Evolutionary conservation across 2,329 filamentous ascomycete species (phyloP).

Genomic region (Clathrospora elynae): DNA sequence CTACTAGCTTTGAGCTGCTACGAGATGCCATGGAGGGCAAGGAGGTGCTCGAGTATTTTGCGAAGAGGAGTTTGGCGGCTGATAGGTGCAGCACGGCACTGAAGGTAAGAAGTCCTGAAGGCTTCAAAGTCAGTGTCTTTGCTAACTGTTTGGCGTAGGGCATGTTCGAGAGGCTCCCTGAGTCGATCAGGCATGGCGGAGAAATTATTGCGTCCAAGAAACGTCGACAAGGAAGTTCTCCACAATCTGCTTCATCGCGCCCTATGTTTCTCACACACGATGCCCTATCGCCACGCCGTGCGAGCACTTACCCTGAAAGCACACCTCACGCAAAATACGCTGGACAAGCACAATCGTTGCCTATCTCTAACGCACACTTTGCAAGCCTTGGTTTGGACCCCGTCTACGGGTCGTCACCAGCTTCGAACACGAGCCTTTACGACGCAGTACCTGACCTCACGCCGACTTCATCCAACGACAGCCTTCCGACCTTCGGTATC

Average conservation of each 20-base stretch:
- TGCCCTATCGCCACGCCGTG: constrained; percentile 33
- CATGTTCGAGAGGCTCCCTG: constrained; percentile 83
- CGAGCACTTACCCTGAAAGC: constrained; percentile 46
- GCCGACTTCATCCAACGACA: constrained; percentile 41
- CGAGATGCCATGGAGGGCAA: constrained; percentile 84
- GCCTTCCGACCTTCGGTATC: constrained; percentile 34
- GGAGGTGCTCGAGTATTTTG: constrained; percentile 77
- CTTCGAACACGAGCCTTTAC: constrained; percentile 36
- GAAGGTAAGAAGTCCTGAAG: constrained; percentile 60
- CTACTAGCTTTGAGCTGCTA: constrained; percentile 76
- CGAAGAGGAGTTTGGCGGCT: constrained; percentile 84
- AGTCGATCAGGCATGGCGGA: constrained; percentile 61
- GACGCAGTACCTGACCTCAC: constrained; percentile 42
- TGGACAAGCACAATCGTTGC: constrained; percentile 30
- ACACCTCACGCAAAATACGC: constrained; percentile 38
- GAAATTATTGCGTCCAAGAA: constrained; percentile 43
- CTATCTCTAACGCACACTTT: constrained; percentile 38
- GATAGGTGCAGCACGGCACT: constrained; percentile 82
- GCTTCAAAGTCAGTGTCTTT: neutral
- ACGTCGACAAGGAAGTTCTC: constrained; percentile 47
- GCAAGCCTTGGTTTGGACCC: constrained; percentile 36
- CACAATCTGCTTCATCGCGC: constrained; percentile 35
- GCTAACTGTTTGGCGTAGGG: constrained; percentile 55
- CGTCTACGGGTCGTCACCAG: constrained; percentile 33
- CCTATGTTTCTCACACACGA: constrained; percentile 34